Conservation (phyloP, 805 yeast genomes). For the Yueomyces sp. region DNA sequence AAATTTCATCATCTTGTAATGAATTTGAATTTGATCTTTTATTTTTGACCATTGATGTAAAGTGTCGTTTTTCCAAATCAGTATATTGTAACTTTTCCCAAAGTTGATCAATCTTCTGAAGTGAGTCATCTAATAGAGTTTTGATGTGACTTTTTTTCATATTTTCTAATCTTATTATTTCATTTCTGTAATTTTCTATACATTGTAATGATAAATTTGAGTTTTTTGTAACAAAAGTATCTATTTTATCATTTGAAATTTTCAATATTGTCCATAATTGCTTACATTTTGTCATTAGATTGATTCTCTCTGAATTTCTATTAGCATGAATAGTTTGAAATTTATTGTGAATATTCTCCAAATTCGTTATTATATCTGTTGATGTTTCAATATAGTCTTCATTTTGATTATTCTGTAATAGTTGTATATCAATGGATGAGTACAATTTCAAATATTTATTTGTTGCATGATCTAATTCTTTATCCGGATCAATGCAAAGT, state of each 20-base stretch:
- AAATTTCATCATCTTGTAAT: constrained; percentile 32
- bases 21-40: not conserved
- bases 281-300: constrained; percentile 29
- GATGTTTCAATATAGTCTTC: constrained; percentile 3
- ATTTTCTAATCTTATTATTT: constrained; percentile 41
- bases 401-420: not conserved
- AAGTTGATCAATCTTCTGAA: constrained; percentile 41
- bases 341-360: constrained; percentile 6
- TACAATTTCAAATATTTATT: constrained; percentile 1
- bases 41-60: constrained; percentile 25
- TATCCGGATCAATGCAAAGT: constrained; percentile 11
- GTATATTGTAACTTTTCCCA: constrained; percentile 56
- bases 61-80: constrained; percentile 33
- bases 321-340: constrained; percentile 16
- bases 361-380: constrained; percentile 2
- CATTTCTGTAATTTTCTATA: constrained; percentile 38
- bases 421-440: not conserved
- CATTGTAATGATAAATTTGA: constrained; percentile 33
- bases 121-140: constrained; percentile 49
- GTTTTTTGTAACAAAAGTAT: constrained; percentile 30
- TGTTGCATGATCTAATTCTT: constrained; percentile 5
- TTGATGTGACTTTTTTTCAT: constrained; percentile 55
- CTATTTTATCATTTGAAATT: constrained; percentile 30
- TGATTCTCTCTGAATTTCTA: constrained; percentile 26
- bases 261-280: constrained; percentile 45